Percentiles rank a stretch among this genome's conserved stretches.
phyloP scores from a whole-genome alignment of 169 alveolate genomes.

The Theileria luwenshuni region DNA sequence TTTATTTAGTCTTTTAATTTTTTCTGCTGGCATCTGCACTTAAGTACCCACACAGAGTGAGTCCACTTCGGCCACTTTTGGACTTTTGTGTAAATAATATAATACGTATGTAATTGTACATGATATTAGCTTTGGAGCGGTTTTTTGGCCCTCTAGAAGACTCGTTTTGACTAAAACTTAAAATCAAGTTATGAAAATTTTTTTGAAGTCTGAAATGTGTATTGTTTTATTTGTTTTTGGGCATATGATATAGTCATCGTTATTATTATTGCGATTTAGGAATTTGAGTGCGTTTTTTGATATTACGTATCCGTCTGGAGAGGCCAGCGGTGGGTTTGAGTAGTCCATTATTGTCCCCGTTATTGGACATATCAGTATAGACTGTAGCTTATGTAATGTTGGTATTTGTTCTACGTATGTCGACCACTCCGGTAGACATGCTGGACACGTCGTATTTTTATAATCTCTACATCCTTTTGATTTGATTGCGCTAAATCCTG shows the following conservation, averaged over 20 bases:
- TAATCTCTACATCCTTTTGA: constrained; percentile 75
- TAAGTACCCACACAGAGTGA: constrained; percentile 13
- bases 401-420: constrained; percentile 75
- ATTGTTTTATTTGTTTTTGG: constrained; percentile 69
- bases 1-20: background rate
- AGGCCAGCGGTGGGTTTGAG: constrained; percentile 84
- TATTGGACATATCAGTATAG: constrained; percentile 80
- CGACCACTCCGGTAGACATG: constrained; percentile 80
- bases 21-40: constrained; percentile 17
- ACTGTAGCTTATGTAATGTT: constrained; percentile 75
- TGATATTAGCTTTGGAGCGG: no score
- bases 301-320: constrained; percentile 79
- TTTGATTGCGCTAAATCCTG: constrained; percentile 81
- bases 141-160: background rate
- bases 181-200: constrained; percentile 68
- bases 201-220: constrained; percentile 64
- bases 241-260: constrained; percentile 65
- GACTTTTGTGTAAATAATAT: no score
- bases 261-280: constrained; percentile 37
- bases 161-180: background rate
- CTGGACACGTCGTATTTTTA: constrained; percentile 78
- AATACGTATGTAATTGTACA: no score
- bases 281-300: constrained; percentile 73
- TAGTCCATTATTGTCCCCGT: constrained; percentile 84
- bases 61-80: no score